phyloP scores from a whole-genome alignment of 176 grass and related monocot genomes.

The Hsuehochloa calcarea region DNA sequence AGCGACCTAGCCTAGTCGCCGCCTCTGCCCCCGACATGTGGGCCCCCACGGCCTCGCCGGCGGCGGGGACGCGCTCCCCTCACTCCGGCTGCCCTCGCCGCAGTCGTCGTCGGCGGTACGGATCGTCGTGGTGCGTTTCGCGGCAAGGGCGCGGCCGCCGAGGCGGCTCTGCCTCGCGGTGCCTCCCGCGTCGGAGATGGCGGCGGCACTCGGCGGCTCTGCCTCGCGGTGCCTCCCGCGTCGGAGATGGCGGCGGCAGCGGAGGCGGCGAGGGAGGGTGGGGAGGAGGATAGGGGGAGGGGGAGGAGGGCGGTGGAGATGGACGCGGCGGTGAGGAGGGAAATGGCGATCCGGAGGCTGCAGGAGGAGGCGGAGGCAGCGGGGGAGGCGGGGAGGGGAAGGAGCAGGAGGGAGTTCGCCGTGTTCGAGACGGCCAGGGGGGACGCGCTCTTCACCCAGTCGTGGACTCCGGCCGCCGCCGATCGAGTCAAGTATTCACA shows the following conservation, averaged over 20 bases:
- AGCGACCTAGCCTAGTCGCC: background rate
- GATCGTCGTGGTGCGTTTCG: background rate
- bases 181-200: constrained; percentile 40
- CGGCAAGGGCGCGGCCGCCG: background rate
- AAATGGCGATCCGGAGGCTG: constrained; percentile 56
- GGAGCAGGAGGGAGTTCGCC: constrained; percentile 57
- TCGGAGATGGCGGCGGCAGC: constrained; percentile 39
- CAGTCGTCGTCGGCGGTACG: background rate
- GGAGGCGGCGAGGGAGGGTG: background rate
- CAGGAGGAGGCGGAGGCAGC: constrained; percentile 50
- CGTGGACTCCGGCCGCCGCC: constrained; percentile 62
- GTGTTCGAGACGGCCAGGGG: constrained; percentile 64
- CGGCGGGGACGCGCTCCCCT: background rate
- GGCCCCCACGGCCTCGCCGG: constrained; percentile 37
- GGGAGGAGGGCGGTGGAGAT: constrained; percentile 38
- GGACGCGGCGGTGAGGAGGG: constrained; percentile 53
- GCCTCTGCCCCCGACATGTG: constrained; percentile 37
- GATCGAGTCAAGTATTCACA: constrained; percentile 37
- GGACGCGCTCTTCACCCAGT: constrained; percentile 85
- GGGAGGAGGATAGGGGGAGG: constrained; percentile 6
- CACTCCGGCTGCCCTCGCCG: background rate
- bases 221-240: constrained; percentile 32
- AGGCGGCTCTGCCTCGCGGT: constrained; percentile 20
- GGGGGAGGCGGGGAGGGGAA: constrained; percentile 30
- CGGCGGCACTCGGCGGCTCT: too few relatives aligned